Evolutionary conservation across 345 rosid genomes (phyloP).

Genomic region (Carallia pectinifolia): DNA sequence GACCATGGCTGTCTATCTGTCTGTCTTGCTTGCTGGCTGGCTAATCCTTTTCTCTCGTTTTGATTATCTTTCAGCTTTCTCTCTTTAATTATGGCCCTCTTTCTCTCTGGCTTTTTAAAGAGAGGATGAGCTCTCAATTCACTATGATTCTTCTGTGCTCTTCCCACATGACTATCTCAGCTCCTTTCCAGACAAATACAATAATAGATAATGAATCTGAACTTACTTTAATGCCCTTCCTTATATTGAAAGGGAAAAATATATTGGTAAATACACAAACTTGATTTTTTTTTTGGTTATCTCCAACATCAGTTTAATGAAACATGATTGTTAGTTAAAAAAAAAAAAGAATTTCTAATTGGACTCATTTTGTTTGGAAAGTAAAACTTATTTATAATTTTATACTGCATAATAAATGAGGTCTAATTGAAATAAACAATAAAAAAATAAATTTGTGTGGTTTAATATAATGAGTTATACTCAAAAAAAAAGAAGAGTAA

Average conservation of each 20-base stretch:
- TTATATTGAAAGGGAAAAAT: no score
- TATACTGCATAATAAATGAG: no score
- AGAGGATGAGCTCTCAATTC: slow-evolving; percentile 39
- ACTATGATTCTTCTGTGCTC: slow-evolving; percentile 33
- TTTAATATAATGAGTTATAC: no score
- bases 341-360: neutral
- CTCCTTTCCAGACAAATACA: slow-evolving; percentile 25
- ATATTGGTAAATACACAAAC: no score
- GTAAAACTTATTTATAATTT: no score
- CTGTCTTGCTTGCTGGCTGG: neutral
- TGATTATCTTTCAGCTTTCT: neutral
- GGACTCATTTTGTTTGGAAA: no score
- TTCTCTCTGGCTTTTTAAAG: slow-evolving; percentile 20
- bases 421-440: no score
- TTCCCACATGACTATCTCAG: slow-evolving; percentile 43
- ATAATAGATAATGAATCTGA: slow-evolving; percentile 12
- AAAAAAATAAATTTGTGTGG: no score
- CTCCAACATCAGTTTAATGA: no score
- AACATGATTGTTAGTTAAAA: neutral
- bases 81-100: neutral
- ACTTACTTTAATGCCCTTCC: slow-evolving; percentile 39
- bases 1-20: slow-evolving; percentile 9
- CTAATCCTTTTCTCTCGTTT: neutral
- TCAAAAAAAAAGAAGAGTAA: no score
- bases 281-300: no score